Conservation (phyloP, 2,329 filamentous ascomycete species). For the Ophiostoma sp. region DNA sequence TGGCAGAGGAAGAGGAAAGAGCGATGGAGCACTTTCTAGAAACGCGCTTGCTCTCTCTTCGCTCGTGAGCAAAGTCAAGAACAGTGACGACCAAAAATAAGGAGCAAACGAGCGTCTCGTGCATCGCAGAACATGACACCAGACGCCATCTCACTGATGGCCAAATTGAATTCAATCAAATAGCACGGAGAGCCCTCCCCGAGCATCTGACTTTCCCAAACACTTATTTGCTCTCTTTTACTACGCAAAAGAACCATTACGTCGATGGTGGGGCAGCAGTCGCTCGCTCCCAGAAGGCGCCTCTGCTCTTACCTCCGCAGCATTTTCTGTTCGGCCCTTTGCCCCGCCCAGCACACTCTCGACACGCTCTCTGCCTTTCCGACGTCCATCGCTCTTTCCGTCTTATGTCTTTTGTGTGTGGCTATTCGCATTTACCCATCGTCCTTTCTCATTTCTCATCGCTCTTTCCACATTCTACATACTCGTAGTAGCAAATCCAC, state of each 20-base stretch:
- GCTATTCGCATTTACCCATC: not conserved
- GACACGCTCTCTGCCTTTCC: not conserved
- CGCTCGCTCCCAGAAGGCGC: not conserved
- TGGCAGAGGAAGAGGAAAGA: not conserved
- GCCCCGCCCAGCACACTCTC: constrained; percentile 18
- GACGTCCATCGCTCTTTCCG: constrained; percentile 12
- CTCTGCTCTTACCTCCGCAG: constrained; percentile 6
- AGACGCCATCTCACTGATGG: not conserved
- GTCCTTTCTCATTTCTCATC: not conserved
- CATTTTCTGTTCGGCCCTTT: constrained; percentile 20
- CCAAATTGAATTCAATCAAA: not conserved
- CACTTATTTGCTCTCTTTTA: not conserved
- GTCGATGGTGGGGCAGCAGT: constrained; percentile 23
- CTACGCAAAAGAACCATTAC: constrained; percentile 18
- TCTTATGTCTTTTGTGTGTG: not conserved
- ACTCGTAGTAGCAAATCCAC: not conserved
- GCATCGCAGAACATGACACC: not conserved
- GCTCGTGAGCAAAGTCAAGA: not conserved
- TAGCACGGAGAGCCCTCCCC: not conserved
- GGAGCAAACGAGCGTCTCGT: not conserved
- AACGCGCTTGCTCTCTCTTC: not conserved
- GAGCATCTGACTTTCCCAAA: not conserved
- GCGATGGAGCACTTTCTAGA: constrained; percentile 7
- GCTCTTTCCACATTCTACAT: not conserved
- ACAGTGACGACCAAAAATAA: not conserved